Percentiles rank a stretch among this genome's conserved stretches.
Evolutionary conservation across 2,329 filamentous ascomycete genomes (phyloP).

Genomic region (Botryotinia convoluta): DNA sequence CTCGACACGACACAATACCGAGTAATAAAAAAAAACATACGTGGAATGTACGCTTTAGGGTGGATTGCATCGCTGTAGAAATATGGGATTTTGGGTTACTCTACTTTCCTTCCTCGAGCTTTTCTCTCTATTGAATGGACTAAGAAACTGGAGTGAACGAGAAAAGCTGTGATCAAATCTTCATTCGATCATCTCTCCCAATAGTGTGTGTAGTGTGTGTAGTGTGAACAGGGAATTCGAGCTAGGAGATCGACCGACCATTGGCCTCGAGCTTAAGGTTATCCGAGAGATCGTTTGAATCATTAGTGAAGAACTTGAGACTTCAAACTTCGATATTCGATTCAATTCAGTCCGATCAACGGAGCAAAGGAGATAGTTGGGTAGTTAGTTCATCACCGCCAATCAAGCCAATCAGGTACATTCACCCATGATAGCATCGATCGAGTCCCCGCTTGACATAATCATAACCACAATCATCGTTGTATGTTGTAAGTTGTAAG

Average conservation of each 20-base stretch:
- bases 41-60: not conserved
- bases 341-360: not conserved
- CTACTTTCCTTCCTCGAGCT: not conserved
- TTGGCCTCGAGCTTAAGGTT: not conserved
- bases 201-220: not conserved
- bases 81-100: not conserved
- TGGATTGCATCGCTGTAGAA: not conserved
- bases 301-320: not conserved
- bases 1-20: not conserved
- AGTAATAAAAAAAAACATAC: not conserved
- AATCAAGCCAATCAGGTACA: not conserved
- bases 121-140: slow-evolving; percentile 1
- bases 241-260: not conserved
- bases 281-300: not conserved
- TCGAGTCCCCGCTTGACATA: not conserved
- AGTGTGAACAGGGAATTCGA: not conserved
- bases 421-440: not conserved
- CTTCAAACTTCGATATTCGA: not conserved
- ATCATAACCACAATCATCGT: not conserved
- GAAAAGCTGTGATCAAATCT: not conserved
- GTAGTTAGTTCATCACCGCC: not conserved
- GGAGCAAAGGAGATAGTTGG: not conserved
- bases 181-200: not conserved
- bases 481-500: not conserved
- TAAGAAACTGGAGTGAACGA: not conserved